Percentiles rank a stretch among this genome's conserved stretches.
phyloP scores from a whole-genome alignment of 2,329 filamentous ascomycete genomes.

The Alternaria longipes region DNA sequence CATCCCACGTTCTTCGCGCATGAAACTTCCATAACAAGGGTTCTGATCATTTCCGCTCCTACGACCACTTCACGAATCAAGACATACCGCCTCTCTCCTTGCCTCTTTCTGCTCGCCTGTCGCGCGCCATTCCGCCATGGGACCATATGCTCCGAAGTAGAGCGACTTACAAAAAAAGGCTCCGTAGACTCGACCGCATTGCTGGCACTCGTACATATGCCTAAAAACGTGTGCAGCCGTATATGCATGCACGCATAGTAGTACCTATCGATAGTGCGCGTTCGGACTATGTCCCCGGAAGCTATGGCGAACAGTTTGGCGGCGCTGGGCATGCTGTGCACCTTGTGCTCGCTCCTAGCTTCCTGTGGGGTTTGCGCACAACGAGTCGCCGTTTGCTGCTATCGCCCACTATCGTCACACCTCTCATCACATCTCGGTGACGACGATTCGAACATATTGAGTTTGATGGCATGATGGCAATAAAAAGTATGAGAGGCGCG shows the following conservation, averaged over 20 bases:
- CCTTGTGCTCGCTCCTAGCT: constrained; percentile 16
- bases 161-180: constrained; percentile 21
- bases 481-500: constrained; percentile 30
- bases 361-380: constrained; percentile 13
- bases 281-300: neutral
- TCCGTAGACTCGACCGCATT: neutral
- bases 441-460: constrained; percentile 25
- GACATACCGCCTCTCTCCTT: constrained; percentile 24
- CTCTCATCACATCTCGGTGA: constrained; percentile 23
- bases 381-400: constrained; percentile 24
- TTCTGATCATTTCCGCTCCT: constrained; percentile 36
- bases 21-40: constrained; percentile 34
- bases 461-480: constrained; percentile 26
- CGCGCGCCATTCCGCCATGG: constrained; percentile 15
- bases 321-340: constrained; percentile 16
- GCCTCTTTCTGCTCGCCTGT: constrained; percentile 11
- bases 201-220: neutral
- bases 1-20: constrained; percentile 15
- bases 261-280: constrained; percentile 18
- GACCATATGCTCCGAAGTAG: constrained; percentile 13
- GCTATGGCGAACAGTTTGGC: constrained; percentile 11
- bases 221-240: constrained; percentile 12
- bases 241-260: constrained; percentile 15
- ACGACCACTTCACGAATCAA: constrained; percentile 34
- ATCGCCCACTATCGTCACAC: constrained; percentile 25